Base-by-base conservation (phyloP, 1,284 basidiomycete genomes). In the Pterulicium gracile region DNA sequence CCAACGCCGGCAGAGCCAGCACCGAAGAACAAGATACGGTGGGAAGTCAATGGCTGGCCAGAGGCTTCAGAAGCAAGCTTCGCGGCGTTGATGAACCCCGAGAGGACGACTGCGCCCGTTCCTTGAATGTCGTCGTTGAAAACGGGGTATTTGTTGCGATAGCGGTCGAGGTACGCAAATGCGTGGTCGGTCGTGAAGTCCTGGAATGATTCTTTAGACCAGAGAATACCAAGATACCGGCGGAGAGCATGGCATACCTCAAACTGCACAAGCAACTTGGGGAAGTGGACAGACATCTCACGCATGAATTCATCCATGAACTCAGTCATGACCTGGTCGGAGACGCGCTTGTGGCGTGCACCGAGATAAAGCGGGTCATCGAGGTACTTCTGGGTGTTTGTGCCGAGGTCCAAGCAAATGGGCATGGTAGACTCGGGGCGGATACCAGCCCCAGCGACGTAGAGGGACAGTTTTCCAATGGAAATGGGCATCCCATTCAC, bases 221-320 rank as follows among this genome's bases (percentile, higher is more conserved):
- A n/a, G n/a, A n/a, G 27, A n/a, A 7, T 32, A 32, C 10, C 10
- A 32, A 32, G 35, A 14, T 42, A 50, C 36, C 50, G 51, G 49
- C 55, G 61, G 51, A 60, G 52, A 24, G 45, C 20, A 44, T 35
- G 43, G 48, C 58, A 32, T 46, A 76, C 80, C 68, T 96, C 93
- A 58, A 95, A 95, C 65, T 96, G 93, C 48, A 95, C 73, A 56
- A 95, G 75, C 45, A 90, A 75, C 60, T 88, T 85, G 1, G 93
- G 92, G 71, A 85, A 90, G 42, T 74, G 68, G 34, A 61, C 58
- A 20, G 73, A 65, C 69, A 91, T 87, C 58, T 88, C 89, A 22
- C 68, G 61, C 89, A 96, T 93, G 63, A 96, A 93, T 60, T 90
- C 87, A 58, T 95, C 90, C 81, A 96, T 88, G 62, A 96, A 93